Evolutionary conservation across 2,329 filamentous ascomycete genomes (phyloP), one percentile per base, ranked within the genome.

Genomic region (Exophiala mesophila): DNA sequence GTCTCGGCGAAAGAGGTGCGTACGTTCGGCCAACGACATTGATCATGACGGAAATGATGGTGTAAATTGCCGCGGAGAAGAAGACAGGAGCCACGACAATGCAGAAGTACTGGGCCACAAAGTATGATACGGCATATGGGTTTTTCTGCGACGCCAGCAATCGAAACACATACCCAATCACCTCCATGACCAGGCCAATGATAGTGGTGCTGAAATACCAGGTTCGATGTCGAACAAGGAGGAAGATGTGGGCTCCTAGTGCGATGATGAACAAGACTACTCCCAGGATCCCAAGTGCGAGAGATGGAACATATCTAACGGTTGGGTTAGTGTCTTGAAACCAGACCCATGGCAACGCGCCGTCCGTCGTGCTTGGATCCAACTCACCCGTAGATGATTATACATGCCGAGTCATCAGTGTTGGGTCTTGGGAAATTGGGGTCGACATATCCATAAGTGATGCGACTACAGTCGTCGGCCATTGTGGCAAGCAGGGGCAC

Each of bases 81-180:
- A 78, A 75, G 26, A 79, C 76, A 1, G 76, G 76, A 0, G 75
- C 75, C 0, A 73, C 72, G 47, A 79, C 75, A 57, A 79, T 76
- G 64, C 76, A 76, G 64, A 79, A 79, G 63, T 78, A 78, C 55
- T 77, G 73, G 33, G 76, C 60, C 28, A 79, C 72, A 50, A 78
- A 79, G 63, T 70, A 78, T 26, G 70, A 59, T 12, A 77, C 64
- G 46, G 69, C 63, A 57, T 77, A 78, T 0, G 75, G 75, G 47
- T 77, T 65, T 32, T 67, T 60, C 49, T 68, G 65, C 18, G 70
- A 64, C 1, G 69, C 72, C n/a, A 75, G 64, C 2, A 63, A 61
- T 6, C 72, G 68, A 36, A 70, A 68, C 39, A 69, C 55, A 52
- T 76, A 76, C 29, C 72, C 73, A 19, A 74, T 57, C 12, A 75